A percentile compares a stretch with the other conserved stretches of the same genome.
These are phyloP conservation scores for Ettlia oleoabundans DNA, from an alignment of 139 green algal genomes.

Conservation along the genomic window DNA sequence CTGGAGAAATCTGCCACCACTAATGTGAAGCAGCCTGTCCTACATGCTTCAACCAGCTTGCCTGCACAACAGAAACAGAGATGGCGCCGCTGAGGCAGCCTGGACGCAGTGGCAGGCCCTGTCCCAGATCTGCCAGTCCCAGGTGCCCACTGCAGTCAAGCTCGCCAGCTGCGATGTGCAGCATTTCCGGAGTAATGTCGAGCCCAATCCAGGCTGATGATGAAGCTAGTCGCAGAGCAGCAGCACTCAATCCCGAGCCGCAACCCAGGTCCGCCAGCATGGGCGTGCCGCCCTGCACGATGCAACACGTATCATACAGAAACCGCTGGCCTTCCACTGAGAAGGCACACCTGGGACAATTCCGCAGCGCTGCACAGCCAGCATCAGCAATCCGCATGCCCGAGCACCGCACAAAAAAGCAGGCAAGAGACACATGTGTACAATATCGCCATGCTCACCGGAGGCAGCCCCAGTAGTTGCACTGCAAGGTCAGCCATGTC, in stretches of 20 bases:
- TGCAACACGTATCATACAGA: no score
- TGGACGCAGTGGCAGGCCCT: slow-evolving; percentile 79
- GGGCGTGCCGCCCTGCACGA: no score
- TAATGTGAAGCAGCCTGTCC: not conserved
- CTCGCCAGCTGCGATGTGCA: slow-evolving; percentile 33
- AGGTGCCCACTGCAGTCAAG: not conserved
- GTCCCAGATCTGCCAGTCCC: slow-evolving; percentile 78
- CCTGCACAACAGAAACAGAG: slow-evolving; percentile 50
- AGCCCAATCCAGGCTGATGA: slow-evolving; percentile 87
- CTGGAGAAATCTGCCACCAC: no score
- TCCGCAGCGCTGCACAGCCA: not conserved
- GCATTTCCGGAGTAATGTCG: slow-evolving; percentile 89
- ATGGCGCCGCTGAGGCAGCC: slow-evolving; percentile 84
- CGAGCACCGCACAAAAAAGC: no score
- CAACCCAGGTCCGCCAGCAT: slow-evolving; percentile 88
- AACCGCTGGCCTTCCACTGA: no score
- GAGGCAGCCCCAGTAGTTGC: not conserved
- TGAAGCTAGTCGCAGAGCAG: slow-evolving; percentile 50
- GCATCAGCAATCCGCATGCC: no score
- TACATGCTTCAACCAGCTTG: not conserved
- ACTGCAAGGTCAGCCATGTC: slow-evolving; percentile 8
- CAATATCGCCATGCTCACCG: no score
- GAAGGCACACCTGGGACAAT: no score
- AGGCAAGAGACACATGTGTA: no score
- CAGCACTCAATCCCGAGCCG: slow-evolving; percentile 88